Conservation (phyloP, 192 early-diverging fungal species). For the Rhizoclosmatium globosum region DNA sequence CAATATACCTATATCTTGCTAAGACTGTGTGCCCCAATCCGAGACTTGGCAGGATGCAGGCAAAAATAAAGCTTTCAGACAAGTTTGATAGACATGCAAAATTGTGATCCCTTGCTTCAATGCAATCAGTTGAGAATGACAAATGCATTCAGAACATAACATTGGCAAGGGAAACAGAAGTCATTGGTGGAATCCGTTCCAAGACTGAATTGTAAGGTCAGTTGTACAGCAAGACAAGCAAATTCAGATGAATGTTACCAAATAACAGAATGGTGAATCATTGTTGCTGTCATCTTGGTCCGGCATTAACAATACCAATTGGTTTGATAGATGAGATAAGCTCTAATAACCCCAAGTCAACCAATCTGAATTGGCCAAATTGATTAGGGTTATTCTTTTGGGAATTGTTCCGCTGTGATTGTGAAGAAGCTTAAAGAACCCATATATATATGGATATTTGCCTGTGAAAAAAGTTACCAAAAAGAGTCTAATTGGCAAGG, state of each 20-base stretch:
- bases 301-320: neutral
- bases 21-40: neutral
- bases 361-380: too few species aligned
- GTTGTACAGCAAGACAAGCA: neutral
- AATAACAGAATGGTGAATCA: neutral
- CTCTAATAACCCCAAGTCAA: too few species aligned
- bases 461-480: too few species aligned
- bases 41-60: neutral
- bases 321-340: neutral
- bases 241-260: neutral
- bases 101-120: slow-evolving; percentile 18
- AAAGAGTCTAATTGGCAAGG: neutral
- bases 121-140: neutral
- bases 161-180: neutral
- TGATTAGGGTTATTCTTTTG: too few species aligned
- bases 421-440: too few species aligned
- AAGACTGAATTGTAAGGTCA: neutral
- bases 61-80: neutral
- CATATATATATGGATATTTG: too few species aligned
- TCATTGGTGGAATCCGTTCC: neutral
- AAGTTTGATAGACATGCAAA: slow-evolving; percentile 3
- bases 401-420: too few species aligned
- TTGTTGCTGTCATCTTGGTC: neutral
- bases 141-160: neutral
- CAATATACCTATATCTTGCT: neutral